Base-by-base conservation (phyloP, 805 yeast species). In the Pichia pseudocactophila region DNA sequence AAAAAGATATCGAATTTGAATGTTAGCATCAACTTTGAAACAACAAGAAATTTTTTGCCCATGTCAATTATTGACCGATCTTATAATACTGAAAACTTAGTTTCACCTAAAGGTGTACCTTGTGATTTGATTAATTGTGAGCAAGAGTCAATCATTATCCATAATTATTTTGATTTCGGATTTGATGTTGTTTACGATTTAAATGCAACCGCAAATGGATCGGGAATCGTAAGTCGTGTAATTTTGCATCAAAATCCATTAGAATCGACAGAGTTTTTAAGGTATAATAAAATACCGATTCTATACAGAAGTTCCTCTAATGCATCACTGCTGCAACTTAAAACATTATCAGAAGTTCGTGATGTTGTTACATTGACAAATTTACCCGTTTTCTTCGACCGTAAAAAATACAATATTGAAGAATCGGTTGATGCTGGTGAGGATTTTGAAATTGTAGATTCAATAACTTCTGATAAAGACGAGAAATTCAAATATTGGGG, bases 131-230 rank as follows among this genome's bases (percentile, higher is more conserved):
- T 3, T 13, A 27, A 37, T 32, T 42, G 34, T 15, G 30, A 18
- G 5, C 35, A 39, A 30, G 42, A 43, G 31, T 13, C 36, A 11
- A 39, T 43, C 36, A 49, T 70, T 38, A 72, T 76, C 48, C 82
- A 78, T 55, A 78, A 77, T 52, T 78, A 78, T 53, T 78, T 69
- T 54, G 54, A 65, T 18, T 64, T 54, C 48, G 84, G 84, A 0
- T 57, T 76, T 33, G 84, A 78, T 54, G 54, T 76, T 8, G 56
- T 76, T 19, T 78, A 74, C 55, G 68, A 69, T 32, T 58, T 72
- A 30, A 52, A 55, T 9, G 19, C 22, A 0, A 39, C 41, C 8
- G 53, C 57, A 18, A 69, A 54, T 9, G 44, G 50, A 5, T 31
- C 34, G 6, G 50, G 73, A 4, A 54, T 61, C 2, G 58, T 76